Conservation (phyloP, 192 early-diverging fungal species). For the Gonapodya sp. region DNA sequence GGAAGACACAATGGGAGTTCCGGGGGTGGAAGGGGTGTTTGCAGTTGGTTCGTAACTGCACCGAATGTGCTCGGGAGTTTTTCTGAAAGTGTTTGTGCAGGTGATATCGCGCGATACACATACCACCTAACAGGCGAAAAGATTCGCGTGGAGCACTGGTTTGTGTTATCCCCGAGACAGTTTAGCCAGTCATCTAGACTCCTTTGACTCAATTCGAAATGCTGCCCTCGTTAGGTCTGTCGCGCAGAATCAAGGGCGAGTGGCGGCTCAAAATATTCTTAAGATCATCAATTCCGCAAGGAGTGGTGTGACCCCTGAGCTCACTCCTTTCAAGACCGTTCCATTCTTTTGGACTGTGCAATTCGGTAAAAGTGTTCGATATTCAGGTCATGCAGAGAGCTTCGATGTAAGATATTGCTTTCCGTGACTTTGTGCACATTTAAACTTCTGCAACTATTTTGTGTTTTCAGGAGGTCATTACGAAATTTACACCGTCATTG, state of each 20-base stretch:
- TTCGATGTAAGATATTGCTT: conserved; percentile 26
- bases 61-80: not conserved
- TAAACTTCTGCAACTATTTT: not conserved
- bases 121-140: conserved; percentile 31
- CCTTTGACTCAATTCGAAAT: no score
- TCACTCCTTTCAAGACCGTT: conserved; percentile 28
- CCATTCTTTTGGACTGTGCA: conserved; percentile 52
- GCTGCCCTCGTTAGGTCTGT: not conserved
- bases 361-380: conserved; percentile 41
- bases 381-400: conserved; percentile 35
- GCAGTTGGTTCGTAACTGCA: conserved; percentile 26
- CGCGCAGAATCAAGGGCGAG: conserved; percentile 21
- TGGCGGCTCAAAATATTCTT: conserved; percentile 23
- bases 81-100: conserved; percentile 15
- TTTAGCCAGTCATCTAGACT: no score
- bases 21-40: conserved; percentile 30
- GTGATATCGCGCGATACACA: conserved; percentile 43
- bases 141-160: conserved; percentile 47
- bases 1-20: conserved; percentile 27
- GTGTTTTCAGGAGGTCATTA: not conserved
- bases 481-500: not conserved
- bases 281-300: not conserved
- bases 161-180: no score
- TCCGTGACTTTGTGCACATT: not conserved
- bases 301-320: not conserved